Base-by-base conservation (phyloP, 495 filamentous ascomycete species). In the Podospora australis region DNA sequence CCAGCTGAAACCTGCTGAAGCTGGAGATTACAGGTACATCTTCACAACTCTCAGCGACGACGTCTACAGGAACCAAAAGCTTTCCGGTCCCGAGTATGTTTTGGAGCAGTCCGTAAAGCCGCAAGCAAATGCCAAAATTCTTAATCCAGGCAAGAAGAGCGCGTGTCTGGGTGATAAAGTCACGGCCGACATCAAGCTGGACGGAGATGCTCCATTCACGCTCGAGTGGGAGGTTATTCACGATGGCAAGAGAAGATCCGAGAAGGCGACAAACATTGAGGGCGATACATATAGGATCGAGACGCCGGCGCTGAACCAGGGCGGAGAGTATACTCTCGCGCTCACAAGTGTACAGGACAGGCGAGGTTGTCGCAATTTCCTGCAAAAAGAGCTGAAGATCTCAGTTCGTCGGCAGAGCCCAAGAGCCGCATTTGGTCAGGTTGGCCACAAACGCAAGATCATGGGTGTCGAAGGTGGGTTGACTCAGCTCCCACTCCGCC, bases 191-290 rank as follows among this genome's bases (percentile, higher is more conserved):
- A 78, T 97, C 30, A 64, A 71, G 46, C 78, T 96, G 36, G 68
- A 81, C 43, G 92, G 94, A 25, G 88, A 95, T 50, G 71, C 78
- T 16, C 92, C 92, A 0, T 95, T 88, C 74, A 84, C 70, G n/a
- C 62, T 98, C 6, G 88, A 96, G 55, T 98, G 95, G 68, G 92
- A 97, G 60, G 68, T 97, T 23, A 77, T 96, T n/a, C 86, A 97
- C 61, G 82, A 85, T 50, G 89, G 90, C 26, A 95, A 86, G 68
- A 78, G 88, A 42, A 80, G 75, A 20, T 83, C 85, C 39, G 71
- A 83, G 50, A 77, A 75, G 19, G 70, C 80, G n/a, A 70, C 79
- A 6, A 77, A 70, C 38, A 84, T 94, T 34, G 70, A 80, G 11
- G 70, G 68, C 10, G 65, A 74, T 17, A 55, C 72, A 14, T 80